These are phyloP conservation scores for Neofusicoccum sp. DNA, from an alignment of 2,329 filamentous ascomycete species.

Conservation along the genomic window DNA sequence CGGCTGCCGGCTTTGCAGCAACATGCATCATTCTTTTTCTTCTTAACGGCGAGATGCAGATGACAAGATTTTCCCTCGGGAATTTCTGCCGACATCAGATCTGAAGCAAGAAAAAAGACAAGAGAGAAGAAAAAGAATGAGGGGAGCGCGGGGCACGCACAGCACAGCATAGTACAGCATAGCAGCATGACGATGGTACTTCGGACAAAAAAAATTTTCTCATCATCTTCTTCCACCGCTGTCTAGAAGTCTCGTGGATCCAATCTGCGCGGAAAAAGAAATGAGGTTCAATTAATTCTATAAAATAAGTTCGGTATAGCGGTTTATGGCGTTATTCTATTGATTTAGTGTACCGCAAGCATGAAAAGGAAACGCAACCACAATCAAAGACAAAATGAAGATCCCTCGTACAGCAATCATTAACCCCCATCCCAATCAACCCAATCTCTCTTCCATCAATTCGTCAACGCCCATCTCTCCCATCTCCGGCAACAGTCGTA, in stretches of 20 bases:
- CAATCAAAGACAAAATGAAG: not conserved
- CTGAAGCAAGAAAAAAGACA: not conserved
- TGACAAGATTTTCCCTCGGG: not conserved
- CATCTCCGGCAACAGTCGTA: conserved; percentile 81
- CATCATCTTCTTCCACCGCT: too few species aligned
- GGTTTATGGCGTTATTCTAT: not conserved
- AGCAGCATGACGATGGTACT: too few species aligned
- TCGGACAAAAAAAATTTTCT: too few species aligned
- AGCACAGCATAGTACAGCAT: too few species aligned
- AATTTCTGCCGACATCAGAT: too few species aligned
- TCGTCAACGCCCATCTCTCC: conserved; percentile 68
- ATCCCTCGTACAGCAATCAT: not conserved
- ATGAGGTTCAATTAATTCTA: too few species aligned
- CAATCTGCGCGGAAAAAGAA: too few species aligned
- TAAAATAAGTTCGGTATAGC: not conserved
- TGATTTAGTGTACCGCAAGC: not conserved
- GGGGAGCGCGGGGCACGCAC: not conserved
- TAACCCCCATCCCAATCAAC: conserved; percentile 21
- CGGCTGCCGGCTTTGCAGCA: not conserved
- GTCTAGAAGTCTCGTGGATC: too few species aligned
- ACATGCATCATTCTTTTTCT: not conserved
- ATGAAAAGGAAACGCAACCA: not conserved
- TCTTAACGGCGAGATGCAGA: not conserved
- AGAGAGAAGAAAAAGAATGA: not conserved
- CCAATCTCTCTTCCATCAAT: conserved; percentile 70